Percentiles rank a stretch among this genome's conserved stretches.
These are phyloP conservation scores for Hirsutella minnesotensis DNA, from an alignment of 2,329 filamentous ascomycete species.

Conservation along the genomic window DNA sequence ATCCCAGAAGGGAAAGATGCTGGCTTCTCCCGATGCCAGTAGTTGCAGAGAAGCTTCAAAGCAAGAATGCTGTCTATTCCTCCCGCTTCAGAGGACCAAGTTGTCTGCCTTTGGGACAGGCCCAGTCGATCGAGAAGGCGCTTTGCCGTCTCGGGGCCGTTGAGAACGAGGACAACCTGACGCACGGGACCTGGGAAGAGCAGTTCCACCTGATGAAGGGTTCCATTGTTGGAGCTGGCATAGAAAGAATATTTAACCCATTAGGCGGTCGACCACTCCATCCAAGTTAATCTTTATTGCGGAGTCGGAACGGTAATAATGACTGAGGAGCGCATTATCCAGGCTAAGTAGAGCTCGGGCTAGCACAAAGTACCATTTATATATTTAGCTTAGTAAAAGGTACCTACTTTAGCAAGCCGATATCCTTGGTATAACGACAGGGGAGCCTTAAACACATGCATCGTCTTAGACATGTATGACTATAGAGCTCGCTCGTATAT, in stretches of 20 bases:
- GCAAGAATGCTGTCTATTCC: slow-evolving; percentile 22
- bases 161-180: slow-evolving; percentile 23
- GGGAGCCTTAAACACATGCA: too few species aligned
- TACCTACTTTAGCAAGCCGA: too few species aligned
- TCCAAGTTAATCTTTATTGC: slow-evolving; percentile 22
- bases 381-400: too few species aligned
- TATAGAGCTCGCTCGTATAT: too few species aligned
- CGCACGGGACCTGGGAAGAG: slow-evolving; percentile 25
- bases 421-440: too few species aligned
- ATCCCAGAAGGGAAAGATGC: slow-evolving; percentile 19
- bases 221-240: slow-evolving; percentile 14
- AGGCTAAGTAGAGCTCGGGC: too few species aligned
- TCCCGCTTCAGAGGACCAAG: slow-evolving; percentile 19
- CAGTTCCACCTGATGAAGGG: slow-evolving; percentile 17
- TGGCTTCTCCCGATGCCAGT: slow-evolving; percentile 23
- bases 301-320: slow-evolving; percentile 23
- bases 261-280: slow-evolving; percentile 21
- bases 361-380: too few species aligned
- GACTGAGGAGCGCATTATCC: slow-evolving; percentile 22
- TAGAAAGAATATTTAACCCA: slow-evolving; percentile 22
- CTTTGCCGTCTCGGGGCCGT: slow-evolving; percentile 21
- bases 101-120: slow-evolving; percentile 17
- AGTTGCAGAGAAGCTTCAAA: slow-evolving; percentile 22
- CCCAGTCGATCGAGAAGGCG: slow-evolving; percentile 23
- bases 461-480: too few species aligned